Conservation (phyloP, 2,329 filamentous ascomycete species). For the Emergomyces pasteurianus region DNA sequence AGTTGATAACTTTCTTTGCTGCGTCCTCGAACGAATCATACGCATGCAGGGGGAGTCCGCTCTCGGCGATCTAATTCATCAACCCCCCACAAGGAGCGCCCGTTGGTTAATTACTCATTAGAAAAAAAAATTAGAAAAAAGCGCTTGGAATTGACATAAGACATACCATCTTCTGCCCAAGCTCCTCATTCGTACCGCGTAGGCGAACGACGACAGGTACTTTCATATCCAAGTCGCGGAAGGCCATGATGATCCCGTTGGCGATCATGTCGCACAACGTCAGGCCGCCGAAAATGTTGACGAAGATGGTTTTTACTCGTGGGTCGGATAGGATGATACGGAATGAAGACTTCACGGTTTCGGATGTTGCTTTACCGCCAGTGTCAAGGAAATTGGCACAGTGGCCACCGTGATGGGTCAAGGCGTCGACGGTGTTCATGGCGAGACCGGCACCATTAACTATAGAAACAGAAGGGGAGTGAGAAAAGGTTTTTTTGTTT, state of each 20-base stretch:
- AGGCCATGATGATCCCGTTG: slow-evolving; percentile 59
- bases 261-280: slow-evolving; percentile 75
- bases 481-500: neutral
- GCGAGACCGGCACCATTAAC: slow-evolving; percentile 84
- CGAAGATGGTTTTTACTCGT: slow-evolving; percentile 59
- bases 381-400: slow-evolving; percentile 83
- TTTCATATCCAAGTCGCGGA: slow-evolving; percentile 53
- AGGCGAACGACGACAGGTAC: slow-evolving; percentile 68
- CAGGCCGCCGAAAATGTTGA: slow-evolving; percentile 60
- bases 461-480: neutral
- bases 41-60: slow-evolving; percentile 54
- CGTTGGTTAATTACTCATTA: neutral
- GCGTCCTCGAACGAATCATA: slow-evolving; percentile 68
- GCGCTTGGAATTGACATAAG: neutral
- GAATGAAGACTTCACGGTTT: slow-evolving; percentile 69
- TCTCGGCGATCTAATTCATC: slow-evolving; percentile 46
- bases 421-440: slow-evolving; percentile 81
- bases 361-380: slow-evolving; percentile 72
- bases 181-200: slow-evolving; percentile 60
- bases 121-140: too few species aligned
- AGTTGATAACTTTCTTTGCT: slow-evolving; percentile 51
- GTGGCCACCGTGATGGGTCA: slow-evolving; percentile 53
- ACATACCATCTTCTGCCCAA: slow-evolving; percentile 52
- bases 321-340: slow-evolving; percentile 59
- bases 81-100: neutral